Evolutionary conservation across 2,329 filamentous ascomycete genomes (phyloP), one percentile per base, ranked within the genome.

Genomic region (Penicillium sp.): DNA sequence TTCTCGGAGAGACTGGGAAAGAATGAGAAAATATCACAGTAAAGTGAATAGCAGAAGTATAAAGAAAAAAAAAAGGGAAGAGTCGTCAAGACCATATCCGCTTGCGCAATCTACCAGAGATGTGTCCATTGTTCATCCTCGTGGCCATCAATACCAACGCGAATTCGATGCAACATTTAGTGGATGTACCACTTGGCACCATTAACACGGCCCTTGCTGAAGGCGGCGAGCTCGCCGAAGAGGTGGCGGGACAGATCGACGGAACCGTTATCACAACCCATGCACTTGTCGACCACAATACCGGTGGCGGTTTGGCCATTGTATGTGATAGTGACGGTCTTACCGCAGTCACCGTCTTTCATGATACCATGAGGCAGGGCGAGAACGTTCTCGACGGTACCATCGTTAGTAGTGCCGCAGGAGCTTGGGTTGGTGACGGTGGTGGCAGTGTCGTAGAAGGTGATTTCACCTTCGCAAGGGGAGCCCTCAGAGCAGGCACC

Each of bases 231-330:
- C 19, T 79, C 75, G n/a, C 66, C 60, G 73, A 86, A 88, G 58
- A 82, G 74, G 63, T 80, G 78, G 58, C 78, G 73, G 61, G 81
- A 84, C 62, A 88, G 78, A 66, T 91, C 88, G 46, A 91, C 82
- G 65, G 80, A 77, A 38, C 70, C 61, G 33, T 65, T 50, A 58
- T 46, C 67, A 72, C 90, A 94, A 64, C 87, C 86, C 75, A 83
- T 82, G 80, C 90, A 94, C 77, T 89, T 90, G 78, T 94, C 90
- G 50, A 81, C 82, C 58, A 92, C 83, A 4, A 65, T 81, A 58
- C 84, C 89, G 2, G 72, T 77, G 63, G 78, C 70, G 2, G 79
- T 80, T 71, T 82, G 82, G 71, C 88, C 88, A 47, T 81, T 78
- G 69, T 78, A 78, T 38, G 66, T 76, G 76, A 91, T 84, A 61